Evolutionary conservation across 2,329 filamentous ascomycete genomes (phyloP).

Genomic region (Aspergillus sp.): DNA sequence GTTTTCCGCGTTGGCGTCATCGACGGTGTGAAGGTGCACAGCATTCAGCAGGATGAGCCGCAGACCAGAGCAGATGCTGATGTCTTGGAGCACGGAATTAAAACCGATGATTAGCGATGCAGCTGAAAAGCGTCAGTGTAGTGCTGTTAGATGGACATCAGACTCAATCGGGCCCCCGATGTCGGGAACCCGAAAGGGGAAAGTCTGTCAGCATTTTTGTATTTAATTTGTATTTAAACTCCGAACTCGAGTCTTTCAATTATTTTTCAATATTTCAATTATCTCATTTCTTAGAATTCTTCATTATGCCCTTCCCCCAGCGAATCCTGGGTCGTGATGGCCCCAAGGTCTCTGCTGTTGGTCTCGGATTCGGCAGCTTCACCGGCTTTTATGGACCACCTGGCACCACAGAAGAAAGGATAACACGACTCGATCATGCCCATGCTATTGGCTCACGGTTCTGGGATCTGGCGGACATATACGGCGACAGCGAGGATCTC

Average conservation of each 20-base stretch:
- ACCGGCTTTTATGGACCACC: conserved; percentile 19
- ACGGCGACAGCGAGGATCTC: conserved; percentile 28
- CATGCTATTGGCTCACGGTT: conserved; percentile 30
- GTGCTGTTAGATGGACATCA: too few relatives aligned
- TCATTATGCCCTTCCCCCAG: neutral
- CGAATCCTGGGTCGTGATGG: conserved; percentile 17
- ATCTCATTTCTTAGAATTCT: neutral
- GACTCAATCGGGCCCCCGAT: too few relatives aligned
- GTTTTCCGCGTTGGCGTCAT: too few relatives aligned
- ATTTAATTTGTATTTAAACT: neutral
- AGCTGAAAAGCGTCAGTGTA: too few relatives aligned
- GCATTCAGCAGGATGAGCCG: too few relatives aligned
- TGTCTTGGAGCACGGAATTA: too few relatives aligned
- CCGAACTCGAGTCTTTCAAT: too few relatives aligned
- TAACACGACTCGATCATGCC: conserved; percentile 30
- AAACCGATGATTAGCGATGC: too few relatives aligned
- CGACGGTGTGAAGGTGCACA: too few relatives aligned
- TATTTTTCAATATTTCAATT: neutral
- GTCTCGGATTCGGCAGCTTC: conserved; percentile 20
- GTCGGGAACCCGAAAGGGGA: conserved; percentile 2
- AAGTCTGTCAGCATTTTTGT: neutral
- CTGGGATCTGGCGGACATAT: conserved; percentile 37
- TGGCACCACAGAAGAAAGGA: conserved; percentile 12
- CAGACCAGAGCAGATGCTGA: too few relatives aligned
- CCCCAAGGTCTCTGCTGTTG: conserved; percentile 23